phyloP scores from a whole-genome alignment of 2,329 filamentous ascomycete genomes.

The Pleomassaria siparia region DNA sequence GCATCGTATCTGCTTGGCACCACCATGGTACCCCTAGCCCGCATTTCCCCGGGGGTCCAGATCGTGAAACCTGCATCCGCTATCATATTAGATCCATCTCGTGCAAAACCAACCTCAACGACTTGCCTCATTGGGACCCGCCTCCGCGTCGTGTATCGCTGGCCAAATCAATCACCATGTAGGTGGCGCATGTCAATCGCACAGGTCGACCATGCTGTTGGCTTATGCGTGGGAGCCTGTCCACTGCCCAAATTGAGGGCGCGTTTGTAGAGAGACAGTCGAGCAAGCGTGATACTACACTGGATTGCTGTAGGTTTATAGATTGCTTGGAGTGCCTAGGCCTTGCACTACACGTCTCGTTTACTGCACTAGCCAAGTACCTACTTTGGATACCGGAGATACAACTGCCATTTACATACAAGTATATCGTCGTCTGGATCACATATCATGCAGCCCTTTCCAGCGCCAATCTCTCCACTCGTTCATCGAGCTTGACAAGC shows the following conservation, averaged over 20 bases:
- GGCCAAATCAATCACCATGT: not conserved
- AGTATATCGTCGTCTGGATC: not conserved
- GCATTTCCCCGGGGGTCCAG: not conserved
- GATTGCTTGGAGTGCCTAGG: not conserved
- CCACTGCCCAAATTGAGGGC: not conserved
- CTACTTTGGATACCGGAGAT: not conserved
- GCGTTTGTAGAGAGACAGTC: not conserved
- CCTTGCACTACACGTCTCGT: not conserved
- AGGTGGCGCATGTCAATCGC: not conserved
- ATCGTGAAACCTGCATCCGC: not conserved
- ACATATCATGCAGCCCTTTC: not conserved
- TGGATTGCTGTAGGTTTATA: not conserved
- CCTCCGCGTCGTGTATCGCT: constrained; percentile 4
- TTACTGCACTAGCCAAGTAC: too few relatives aligned
- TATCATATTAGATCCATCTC: too few relatives aligned
- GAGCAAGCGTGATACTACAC: not conserved
- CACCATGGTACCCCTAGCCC: not conserved
- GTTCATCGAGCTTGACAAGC: constrained; percentile 9
- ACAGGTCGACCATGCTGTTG: too few relatives aligned
- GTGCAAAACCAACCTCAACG: not conserved
- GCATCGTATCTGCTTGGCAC: not conserved
- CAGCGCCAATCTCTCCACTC: not conserved
- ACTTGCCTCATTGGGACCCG: constrained; percentile 3
- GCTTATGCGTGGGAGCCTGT: too few relatives aligned
- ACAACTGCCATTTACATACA: not conserved